A percentile compares a stretch with the other conserved stretches of the same genome.
These are phyloP conservation scores for Calonectria naviculata DNA, from an alignment of 2,329 filamentous ascomycete genomes.

Conservation along the genomic window DNA sequence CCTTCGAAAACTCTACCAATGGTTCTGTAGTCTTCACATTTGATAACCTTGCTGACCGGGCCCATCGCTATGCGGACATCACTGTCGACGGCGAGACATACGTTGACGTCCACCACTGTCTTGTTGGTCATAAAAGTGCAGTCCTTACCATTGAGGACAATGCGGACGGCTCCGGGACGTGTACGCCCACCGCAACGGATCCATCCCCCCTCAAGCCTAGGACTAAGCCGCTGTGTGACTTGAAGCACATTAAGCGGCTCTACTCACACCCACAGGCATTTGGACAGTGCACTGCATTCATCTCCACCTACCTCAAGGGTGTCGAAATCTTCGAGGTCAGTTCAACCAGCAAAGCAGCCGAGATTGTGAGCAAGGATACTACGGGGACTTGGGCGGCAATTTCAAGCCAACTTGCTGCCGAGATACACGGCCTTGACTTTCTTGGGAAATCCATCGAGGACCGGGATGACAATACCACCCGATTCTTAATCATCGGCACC, in stretches of 20 bases:
- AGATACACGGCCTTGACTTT: conserved; percentile 74
- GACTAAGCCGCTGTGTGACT: conserved; percentile 58
- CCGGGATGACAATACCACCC: conserved; percentile 78
- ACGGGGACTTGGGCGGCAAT: conserved; percentile 79
- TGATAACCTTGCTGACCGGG: conserved; percentile 85
- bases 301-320: conserved; percentile 75
- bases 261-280: conserved; percentile 97
- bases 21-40: conserved; percentile 91
- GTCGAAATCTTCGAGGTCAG: conserved; percentile 86
- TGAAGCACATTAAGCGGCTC: conserved; percentile 76
- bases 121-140: conserved; percentile 68
- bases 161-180: conserved; percentile 53
- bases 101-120: conserved; percentile 87
- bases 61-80: conserved; percentile 72
- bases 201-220: conserved; percentile 58
- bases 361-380: conserved; percentile 73
- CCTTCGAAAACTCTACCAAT: conserved; percentile 96
- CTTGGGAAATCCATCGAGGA: conserved; percentile 80
- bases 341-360: conserved; percentile 87
- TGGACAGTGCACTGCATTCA: conserved; percentile 86
- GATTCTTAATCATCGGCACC: conserved; percentile 76
- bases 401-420: conserved; percentile 78
- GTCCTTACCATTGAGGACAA: conserved; percentile 38
- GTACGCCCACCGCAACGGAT: conserved; percentile 60
- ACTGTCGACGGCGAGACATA: conserved; percentile 87